Evolutionary conservation across 1,139 yeast species (phyloP).

Genomic region (Hemisphaericaspora subhashii): DNA sequence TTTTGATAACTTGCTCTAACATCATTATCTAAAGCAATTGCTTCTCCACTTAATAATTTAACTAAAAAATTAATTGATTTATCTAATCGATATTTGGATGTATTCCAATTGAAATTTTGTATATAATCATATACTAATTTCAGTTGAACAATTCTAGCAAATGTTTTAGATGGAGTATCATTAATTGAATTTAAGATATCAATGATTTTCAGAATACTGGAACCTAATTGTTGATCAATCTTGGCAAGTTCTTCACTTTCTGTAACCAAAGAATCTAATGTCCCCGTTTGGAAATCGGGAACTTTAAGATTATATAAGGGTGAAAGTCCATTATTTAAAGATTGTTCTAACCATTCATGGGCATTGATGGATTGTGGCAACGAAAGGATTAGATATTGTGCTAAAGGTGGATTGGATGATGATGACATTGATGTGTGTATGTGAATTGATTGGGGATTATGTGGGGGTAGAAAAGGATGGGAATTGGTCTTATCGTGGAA

Average conservation of each 20-base stretch:
- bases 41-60: constrained; percentile 69
- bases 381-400: constrained; percentile 51
- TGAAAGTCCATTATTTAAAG: constrained; percentile 44
- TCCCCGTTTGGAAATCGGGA: constrained; percentile 94
- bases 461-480: constrained; percentile 2
- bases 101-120: constrained; percentile 82
- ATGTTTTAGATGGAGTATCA: constrained; percentile 34
- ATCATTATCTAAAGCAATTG: constrained; percentile 78
- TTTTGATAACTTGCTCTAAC: constrained; percentile 67
- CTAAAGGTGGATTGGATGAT: constrained; percentile 16
- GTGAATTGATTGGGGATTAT: background rate
- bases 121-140: constrained; percentile 59
- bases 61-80: constrained; percentile 78
- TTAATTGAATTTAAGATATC: constrained; percentile 63
- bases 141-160: constrained; percentile 39
- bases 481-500: too few relatives aligned
- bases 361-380: constrained; percentile 52
- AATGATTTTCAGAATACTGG: constrained; percentile 68
- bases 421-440: background rate
- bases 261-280: constrained; percentile 85
- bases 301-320: constrained; percentile 51
- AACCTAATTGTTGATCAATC: constrained; percentile 71
- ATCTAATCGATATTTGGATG: constrained; percentile 81
- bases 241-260: constrained; percentile 88
- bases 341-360: constrained; percentile 43